Evolutionary conservation across 1,284 basidiomycete genomes (phyloP).

Genomic region (Ustilago cynodontis): DNA sequence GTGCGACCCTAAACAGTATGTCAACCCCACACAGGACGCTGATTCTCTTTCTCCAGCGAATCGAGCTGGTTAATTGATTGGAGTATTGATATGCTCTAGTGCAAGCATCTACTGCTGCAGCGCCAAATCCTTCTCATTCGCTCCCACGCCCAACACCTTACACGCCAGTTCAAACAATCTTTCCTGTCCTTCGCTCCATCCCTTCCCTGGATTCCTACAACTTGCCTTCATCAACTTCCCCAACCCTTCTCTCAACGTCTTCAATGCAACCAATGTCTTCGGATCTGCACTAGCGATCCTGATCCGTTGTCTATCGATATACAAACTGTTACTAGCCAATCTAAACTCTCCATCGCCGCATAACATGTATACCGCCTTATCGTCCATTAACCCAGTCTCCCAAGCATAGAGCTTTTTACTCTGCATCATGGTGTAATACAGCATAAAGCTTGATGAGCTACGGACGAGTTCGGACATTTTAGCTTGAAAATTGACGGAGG

Average conservation of each 20-base stretch:
- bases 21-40: too few relatives aligned
- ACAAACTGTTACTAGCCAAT: constrained; percentile 80
- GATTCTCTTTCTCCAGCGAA: too few relatives aligned
- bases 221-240: constrained; percentile 75
- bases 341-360: constrained; percentile 94
- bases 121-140: constrained; percentile 58
- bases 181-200: constrained; percentile 76
- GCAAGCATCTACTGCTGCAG: constrained; percentile 24
- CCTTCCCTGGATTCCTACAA: constrained; percentile 74
- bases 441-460: constrained; percentile 46
- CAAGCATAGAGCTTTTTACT: constrained; percentile 92
- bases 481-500: constrained; percentile 70
- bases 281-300: constrained; percentile 76
- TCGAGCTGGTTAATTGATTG: background rate
- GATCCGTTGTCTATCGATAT: constrained; percentile 86
- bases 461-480: constrained; percentile 42
- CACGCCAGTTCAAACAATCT: constrained; percentile 76
- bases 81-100: background rate
- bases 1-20: too few relatives aligned
- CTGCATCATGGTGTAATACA: constrained; percentile 76
- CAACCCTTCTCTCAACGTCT: constrained; percentile 80
- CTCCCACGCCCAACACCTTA: constrained; percentile 66
- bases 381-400: constrained; percentile 92
- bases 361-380: constrained; percentile 83
- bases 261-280: constrained; percentile 83